Evolutionary conservation across 257 asterid genomes (phyloP).

Genomic region (Gynochthodes officinalis): DNA sequence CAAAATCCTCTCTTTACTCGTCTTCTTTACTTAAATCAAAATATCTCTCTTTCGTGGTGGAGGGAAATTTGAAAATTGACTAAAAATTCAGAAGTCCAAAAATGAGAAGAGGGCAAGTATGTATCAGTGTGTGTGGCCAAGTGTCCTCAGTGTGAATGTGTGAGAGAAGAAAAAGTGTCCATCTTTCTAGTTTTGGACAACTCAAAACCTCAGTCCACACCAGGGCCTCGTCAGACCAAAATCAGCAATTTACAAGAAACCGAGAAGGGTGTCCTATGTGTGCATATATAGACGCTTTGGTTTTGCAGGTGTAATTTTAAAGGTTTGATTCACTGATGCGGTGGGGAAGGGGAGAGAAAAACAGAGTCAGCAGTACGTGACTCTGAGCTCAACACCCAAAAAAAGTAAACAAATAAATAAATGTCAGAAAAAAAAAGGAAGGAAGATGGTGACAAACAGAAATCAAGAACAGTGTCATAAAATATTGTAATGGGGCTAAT

Average conservation of each 20-base stretch:
- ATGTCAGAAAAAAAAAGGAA: conserved; percentile 10
- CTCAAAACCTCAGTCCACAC: neutral
- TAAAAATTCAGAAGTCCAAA: conserved; percentile 24
- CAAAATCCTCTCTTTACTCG: conserved; percentile 21
- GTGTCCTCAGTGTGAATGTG: conserved; percentile 20
- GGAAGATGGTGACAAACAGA: conserved; percentile 13
- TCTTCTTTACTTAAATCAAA: conserved; percentile 14
- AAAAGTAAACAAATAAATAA: neutral
- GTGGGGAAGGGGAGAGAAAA: neutral
- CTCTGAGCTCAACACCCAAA: conserved; percentile 26
- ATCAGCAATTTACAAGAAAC: conserved; percentile 28
- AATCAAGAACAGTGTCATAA: neutral
- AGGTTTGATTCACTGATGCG: conserved; percentile 13
- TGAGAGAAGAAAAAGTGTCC: conserved; percentile 32
- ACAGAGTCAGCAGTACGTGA: conserved; percentile 21
- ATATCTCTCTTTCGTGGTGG: conserved; percentile 22
- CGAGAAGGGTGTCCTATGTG: conserved; percentile 12
- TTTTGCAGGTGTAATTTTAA: conserved; percentile 18
- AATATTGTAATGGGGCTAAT: neutral
- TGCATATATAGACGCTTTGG: conserved; percentile 4
- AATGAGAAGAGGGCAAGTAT: conserved; percentile 14
- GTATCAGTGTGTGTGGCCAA: conserved; percentile 3
- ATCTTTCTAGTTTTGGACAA: conserved; percentile 23
- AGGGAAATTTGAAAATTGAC: conserved; percentile 21
- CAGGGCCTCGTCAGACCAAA: conserved; percentile 3